Conservation (phyloP, 495 filamentous ascomycete genomes). For the Cercophora samala region DNA sequence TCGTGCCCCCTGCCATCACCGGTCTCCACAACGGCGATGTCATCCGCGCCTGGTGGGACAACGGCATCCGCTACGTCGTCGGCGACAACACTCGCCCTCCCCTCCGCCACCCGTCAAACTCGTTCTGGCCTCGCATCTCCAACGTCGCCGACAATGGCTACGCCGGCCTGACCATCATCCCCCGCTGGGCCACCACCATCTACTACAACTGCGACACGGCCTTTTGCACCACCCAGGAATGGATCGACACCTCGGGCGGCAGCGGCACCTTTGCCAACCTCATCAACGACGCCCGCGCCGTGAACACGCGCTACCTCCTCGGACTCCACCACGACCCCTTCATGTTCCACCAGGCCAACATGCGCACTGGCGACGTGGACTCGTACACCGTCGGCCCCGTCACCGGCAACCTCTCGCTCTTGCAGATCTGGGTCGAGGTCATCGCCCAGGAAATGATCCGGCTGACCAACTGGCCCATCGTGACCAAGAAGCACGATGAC, state of each 20-base stretch:
- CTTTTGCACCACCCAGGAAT: conserved; percentile 55
- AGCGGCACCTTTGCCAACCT: conserved; percentile 48
- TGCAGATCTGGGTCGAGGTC: conserved; percentile 62
- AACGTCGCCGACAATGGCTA: conserved; percentile 51
- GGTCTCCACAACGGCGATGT: conserved; percentile 64
- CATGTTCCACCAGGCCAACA: conserved; percentile 60
- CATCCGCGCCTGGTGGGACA: conserved; percentile 56
- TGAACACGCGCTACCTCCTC: conserved; percentile 8
- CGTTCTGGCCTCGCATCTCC: conserved; percentile 56
- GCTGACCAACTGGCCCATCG: conserved; percentile 57
- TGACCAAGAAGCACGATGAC: conserved; percentile 55
- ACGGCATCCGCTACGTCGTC: conserved; percentile 57
- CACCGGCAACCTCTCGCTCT: conserved; percentile 47
- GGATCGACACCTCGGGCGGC: conserved; percentile 58
- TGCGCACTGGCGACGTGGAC: conserved; percentile 49
- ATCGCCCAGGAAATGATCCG: conserved; percentile 55
- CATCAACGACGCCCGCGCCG: conserved; percentile 41
- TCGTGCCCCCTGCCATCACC: conserved; percentile 63
- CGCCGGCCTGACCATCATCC: conserved; percentile 56
- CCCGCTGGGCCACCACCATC: conserved; percentile 60
- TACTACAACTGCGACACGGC: conserved; percentile 63
- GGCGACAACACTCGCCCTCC: conserved; percentile 60
- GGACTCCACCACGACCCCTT: conserved; percentile 19
- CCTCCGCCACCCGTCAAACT: conserved; percentile 43
- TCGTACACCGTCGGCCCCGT: conserved; percentile 52